These are phyloP conservation scores for Wickerhamomyces bovis DNA, from an alignment of 805 yeast species.

Conservation along the genomic window DNA sequence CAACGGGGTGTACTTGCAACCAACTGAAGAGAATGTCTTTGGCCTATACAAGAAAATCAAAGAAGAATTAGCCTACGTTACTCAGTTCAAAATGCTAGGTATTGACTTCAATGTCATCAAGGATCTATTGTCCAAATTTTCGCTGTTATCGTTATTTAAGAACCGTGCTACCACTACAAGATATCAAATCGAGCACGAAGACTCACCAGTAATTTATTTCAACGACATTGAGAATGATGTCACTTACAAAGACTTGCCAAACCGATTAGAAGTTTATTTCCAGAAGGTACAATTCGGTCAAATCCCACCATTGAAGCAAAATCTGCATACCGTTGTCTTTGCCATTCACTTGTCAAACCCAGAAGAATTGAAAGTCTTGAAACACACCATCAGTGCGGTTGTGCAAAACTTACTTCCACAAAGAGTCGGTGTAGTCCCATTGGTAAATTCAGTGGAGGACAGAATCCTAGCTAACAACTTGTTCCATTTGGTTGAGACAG, in stretches of 20 bases:
- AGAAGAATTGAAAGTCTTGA: slow-evolving; percentile 43
- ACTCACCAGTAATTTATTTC: slow-evolving; percentile 50
- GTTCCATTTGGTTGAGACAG: slow-evolving; percentile 11
- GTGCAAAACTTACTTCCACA: slow-evolving; percentile 62
- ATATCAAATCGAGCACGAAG: slow-evolving; percentile 26
- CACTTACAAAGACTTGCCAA: slow-evolving; percentile 41
- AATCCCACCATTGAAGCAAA: slow-evolving; percentile 65
- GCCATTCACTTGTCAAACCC: slow-evolving; percentile 54
- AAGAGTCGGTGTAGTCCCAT: slow-evolving; percentile 78
- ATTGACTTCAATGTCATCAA: slow-evolving; percentile 29
- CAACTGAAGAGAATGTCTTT: slow-evolving; percentile 42
- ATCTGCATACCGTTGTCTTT: slow-evolving; percentile 69
- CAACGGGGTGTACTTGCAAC: slow-evolving; percentile 50
- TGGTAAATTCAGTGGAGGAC: slow-evolving; percentile 25
- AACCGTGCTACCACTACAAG: slow-evolving; percentile 16
- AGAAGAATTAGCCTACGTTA: slow-evolving; percentile 28
- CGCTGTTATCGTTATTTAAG: slow-evolving; percentile 24
- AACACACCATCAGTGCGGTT: slow-evolving; percentile 43
- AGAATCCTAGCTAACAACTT: slow-evolving; percentile 13
- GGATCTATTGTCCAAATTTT: slow-evolving; percentile 34
- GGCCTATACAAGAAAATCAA: slow-evolving; percentile 35
- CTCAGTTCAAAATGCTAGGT: slow-evolving; percentile 27
- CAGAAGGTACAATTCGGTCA: slow-evolving; percentile 46
- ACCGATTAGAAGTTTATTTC: slow-evolving; percentile 42
- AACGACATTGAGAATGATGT: slow-evolving; percentile 70